Conservation (phyloP, 306 rosid genomes). For the Quercus bicolor region DNA sequence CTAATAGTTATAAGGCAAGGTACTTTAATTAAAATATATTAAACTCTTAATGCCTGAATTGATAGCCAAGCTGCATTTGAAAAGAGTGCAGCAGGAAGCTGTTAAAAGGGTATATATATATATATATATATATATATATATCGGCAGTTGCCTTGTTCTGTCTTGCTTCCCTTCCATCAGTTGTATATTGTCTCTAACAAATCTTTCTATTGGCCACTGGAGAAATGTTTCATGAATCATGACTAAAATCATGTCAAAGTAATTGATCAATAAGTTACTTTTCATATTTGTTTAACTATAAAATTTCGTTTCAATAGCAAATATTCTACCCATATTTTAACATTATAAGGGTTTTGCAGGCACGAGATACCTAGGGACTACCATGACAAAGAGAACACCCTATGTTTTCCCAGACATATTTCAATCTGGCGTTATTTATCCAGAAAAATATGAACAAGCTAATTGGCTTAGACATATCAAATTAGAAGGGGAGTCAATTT, state of each 20-base stretch:
- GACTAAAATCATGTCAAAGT: not conserved
- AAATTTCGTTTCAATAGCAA: not conserved
- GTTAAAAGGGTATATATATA: not conserved
- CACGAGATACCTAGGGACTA: slow-evolving; percentile 32
- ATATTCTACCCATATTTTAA: slow-evolving; percentile 4
- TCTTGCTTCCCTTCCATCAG: not conserved
- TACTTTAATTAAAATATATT: not conserved
- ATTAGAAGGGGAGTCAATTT: slow-evolving; percentile 46
- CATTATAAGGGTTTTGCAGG: slow-evolving; percentile 35
- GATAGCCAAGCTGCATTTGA: too few relatives aligned
- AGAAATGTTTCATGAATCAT: not conserved
- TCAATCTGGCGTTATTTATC: slow-evolving; percentile 39
- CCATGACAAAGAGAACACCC: slow-evolving; percentile 43
- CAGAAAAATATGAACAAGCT: slow-evolving; percentile 43
- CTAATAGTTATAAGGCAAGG: not conserved
- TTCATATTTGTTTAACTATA: not conserved
- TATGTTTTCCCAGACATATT: slow-evolving; percentile 49
- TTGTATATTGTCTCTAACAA: not conserved
- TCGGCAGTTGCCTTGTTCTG: not conserved
- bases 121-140: not conserved
- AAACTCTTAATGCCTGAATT: not conserved
- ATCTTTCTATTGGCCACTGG: not conserved
- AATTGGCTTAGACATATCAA: slow-evolving; percentile 36
- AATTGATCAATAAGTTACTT: not conserved
- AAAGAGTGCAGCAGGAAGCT: too few relatives aligned